A percentile compares a stretch with the other conserved stretches of the same genome.
phyloP scores from a whole-genome alignment of 129 eudicot species.

The Flaveria sonorensis region DNA sequence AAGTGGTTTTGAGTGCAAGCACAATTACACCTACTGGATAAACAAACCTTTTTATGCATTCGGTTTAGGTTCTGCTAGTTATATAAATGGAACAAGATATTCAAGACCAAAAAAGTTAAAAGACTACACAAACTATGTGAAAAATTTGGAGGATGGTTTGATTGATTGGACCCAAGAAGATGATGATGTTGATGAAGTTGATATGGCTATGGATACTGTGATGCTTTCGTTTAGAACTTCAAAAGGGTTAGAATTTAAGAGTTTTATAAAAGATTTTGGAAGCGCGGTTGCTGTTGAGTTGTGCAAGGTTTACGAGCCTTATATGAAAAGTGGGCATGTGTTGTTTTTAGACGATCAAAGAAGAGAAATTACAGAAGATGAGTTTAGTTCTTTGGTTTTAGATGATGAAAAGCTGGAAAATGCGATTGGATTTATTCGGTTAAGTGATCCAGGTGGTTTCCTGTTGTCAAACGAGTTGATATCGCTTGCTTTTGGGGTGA shows the following conservation, averaged over 20 bases:
- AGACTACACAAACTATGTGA: slow-evolving; percentile 65
- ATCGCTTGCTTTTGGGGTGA: slow-evolving; percentile 76
- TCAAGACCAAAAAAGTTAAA: slow-evolving; percentile 89
- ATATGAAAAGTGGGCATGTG: slow-evolving; percentile 83
- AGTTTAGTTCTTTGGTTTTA: slow-evolving; percentile 44
- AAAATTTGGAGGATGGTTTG: slow-evolving; percentile 58
- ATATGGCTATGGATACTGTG: slow-evolving; percentile 68
- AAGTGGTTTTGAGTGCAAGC: slow-evolving; percentile 72
- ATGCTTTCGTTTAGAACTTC: slow-evolving; percentile 91
- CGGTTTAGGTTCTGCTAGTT: slow-evolving; percentile 92
- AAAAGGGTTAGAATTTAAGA: slow-evolving; percentile 73
- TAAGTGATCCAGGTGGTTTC: slow-evolving; percentile 95
- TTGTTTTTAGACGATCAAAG: slow-evolving; percentile 64
- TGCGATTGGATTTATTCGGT: slow-evolving; percentile 57
- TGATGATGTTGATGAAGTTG: slow-evolving; percentile 45
- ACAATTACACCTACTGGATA: slow-evolving; percentile 87
- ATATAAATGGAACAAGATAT: slow-evolving; percentile 56
- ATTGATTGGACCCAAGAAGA: slow-evolving; percentile 37
- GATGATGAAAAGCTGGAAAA: slow-evolving; percentile 49
- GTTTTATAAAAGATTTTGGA: slow-evolving; percentile 61
- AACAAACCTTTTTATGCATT: slow-evolving; percentile 77
- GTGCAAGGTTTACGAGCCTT: slow-evolving; percentile 67
- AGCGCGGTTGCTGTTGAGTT: slow-evolving; percentile 47
- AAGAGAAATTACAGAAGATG: slow-evolving; percentile 49
- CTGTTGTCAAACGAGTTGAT: slow-evolving; percentile 81